These are phyloP conservation scores for Penicillium expansum DNA, from an alignment of 2,329 filamentous ascomycete species.

Conservation along the genomic window DNA sequence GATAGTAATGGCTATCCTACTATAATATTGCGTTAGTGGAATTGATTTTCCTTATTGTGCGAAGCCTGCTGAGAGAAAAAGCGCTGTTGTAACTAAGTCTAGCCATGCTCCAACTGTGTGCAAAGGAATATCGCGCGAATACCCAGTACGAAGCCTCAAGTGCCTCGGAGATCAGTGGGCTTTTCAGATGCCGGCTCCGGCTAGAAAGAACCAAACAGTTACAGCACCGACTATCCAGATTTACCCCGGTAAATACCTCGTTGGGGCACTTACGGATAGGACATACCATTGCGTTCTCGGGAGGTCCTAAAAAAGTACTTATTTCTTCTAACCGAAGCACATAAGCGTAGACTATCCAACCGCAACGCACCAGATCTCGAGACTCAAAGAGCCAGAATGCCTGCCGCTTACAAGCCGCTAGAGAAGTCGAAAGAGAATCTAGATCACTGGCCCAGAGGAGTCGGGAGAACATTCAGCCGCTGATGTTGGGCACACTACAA, in stretches of 20 bases:
- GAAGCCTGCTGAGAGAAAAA: conserved; percentile 22
- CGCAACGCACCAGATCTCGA: conserved; percentile 16
- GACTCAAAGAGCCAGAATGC: conserved; percentile 14
- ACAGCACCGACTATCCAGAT: background rate
- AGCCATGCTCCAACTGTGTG: conserved; percentile 23
- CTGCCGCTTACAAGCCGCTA: conserved; percentile 15
- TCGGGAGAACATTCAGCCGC: conserved; percentile 19
- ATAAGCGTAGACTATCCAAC: conserved; percentile 23
- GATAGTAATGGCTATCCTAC: conserved; percentile 10
- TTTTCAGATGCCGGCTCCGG: background rate
- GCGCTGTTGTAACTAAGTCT: conserved; percentile 21
- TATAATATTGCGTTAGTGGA: conserved; percentile 37
- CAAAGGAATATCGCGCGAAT: conserved; percentile 18
- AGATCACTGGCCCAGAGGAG: conserved; percentile 11
- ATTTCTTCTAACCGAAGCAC: conserved; percentile 22
- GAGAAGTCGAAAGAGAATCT: conserved; percentile 18
- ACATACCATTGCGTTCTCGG: conserved; percentile 11
- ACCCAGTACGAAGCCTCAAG: conserved; percentile 8
- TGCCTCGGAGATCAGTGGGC: background rate
- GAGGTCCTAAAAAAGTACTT: conserved; percentile 21
- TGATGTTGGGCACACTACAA: conserved; percentile 15
- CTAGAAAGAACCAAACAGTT: background rate
- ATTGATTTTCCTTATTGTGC: conserved; percentile 18
- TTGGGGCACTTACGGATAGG: no score
- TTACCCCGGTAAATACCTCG: background rate